Percentiles rank a stretch among this genome's conserved stretches.
Evolutionary conservation across 1,284 basidiomycete genomes (phyloP).

Genomic region (Trichosporon sp.): DNA sequence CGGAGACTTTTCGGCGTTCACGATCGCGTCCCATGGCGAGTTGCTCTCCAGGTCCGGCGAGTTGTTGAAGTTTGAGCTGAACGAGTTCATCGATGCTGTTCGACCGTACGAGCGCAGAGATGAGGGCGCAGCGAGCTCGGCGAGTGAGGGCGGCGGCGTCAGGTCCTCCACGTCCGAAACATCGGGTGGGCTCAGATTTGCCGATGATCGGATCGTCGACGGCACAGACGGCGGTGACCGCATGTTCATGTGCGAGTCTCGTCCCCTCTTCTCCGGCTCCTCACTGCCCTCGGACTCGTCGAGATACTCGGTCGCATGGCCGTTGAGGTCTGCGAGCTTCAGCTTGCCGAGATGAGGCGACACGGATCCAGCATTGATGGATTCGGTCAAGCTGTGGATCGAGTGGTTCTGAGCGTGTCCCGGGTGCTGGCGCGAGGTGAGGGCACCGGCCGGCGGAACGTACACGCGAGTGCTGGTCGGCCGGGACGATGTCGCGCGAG

Average conservation of each 20-base stretch:
- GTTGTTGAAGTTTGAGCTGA: slow-evolving; percentile 13
- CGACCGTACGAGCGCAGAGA: background rate
- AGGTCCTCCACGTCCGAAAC: background rate
- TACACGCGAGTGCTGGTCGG: background rate
- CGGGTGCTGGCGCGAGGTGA: slow-evolving; percentile 9
- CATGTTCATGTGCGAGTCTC: background rate
- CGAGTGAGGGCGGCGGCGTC: background rate
- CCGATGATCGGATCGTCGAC: background rate
- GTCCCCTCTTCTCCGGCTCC: background rate
- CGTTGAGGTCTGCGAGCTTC: background rate
- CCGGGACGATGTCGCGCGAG: background rate
- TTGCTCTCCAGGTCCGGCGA: background rate
- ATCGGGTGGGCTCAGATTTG: background rate
- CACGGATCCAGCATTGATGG: background rate
- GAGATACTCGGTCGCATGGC: background rate
- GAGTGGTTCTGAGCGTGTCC: slow-evolving; percentile 1
- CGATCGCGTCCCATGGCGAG: slow-evolving; percentile 12
- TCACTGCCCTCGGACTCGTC: background rate
- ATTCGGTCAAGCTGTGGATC: background rate
- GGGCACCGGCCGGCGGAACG: slow-evolving; percentile 6
- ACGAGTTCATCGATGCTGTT: slow-evolving; percentile 1
- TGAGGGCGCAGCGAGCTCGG: background rate
- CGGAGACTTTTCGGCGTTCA: slow-evolving; percentile 2
- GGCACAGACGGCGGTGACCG: background rate
- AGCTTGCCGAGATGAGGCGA: background rate